A percentile compares a stretch with the other conserved stretches of the same genome.
Conservation (phyloP, 176 grass and related monocot species). For the Oryza officinalis region DNA sequence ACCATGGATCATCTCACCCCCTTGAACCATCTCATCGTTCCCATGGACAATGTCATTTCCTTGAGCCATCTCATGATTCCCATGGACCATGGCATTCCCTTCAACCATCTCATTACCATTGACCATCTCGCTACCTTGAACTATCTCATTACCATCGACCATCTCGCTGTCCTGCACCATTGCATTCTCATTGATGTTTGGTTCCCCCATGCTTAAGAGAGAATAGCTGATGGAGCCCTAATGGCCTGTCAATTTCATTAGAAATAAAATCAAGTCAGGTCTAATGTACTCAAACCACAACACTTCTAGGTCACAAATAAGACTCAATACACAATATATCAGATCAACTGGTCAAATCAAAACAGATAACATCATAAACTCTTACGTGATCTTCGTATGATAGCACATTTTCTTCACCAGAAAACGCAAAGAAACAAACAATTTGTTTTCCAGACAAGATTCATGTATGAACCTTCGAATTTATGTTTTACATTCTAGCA, state of each 20-base stretch:
- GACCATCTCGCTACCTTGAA: constrained; percentile 33
- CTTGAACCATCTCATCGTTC: not conserved
- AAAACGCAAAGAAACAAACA: not conserved
- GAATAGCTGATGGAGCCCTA: constrained; percentile 8
- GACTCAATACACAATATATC: not conserved
- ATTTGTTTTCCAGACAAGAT: not conserved
- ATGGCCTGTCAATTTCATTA: constrained; percentile 19
- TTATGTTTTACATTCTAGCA: not conserved
- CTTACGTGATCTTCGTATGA: not conserved
- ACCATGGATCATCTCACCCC: constrained; percentile 34
- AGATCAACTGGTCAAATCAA: not conserved
- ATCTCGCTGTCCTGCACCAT: constrained; percentile 41
- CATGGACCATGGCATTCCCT: not conserved
- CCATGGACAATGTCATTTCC: constrained; percentile 5
- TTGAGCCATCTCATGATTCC: constrained; percentile 31
- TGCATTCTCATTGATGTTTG: constrained; percentile 42
- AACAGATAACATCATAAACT: not conserved
- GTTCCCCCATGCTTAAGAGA: constrained; percentile 44
- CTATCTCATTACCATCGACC: constrained; percentile 17
- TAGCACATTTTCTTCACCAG: not conserved
- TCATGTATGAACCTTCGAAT: not conserved
- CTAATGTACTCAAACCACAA: constrained; percentile 2
- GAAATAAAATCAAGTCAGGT: constrained; percentile 24
- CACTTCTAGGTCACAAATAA: not conserved
- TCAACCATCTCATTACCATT: constrained; percentile 17